Evolutionary conservation across 2,329 filamentous ascomycete species (phyloP), one percentile per base, ranked within the genome.

Genomic region (Aplosporella prunicola): DNA sequence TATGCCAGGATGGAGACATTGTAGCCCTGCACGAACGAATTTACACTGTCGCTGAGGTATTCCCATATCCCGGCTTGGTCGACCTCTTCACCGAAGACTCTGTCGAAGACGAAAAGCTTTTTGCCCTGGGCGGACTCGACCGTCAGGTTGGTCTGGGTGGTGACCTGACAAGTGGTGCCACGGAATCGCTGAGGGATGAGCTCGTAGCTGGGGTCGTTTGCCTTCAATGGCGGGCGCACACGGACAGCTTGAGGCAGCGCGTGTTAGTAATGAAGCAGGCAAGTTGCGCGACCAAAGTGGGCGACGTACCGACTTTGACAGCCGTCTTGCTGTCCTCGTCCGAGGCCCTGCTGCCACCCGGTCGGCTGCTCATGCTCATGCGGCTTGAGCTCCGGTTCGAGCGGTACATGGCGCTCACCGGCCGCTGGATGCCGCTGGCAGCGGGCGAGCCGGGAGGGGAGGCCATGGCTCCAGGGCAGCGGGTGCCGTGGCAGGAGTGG

Each of bases 1-100:
- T 98, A 98, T 32, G 91, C 91, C 51, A 98, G 68, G 33, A 98
- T 77, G 3, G 91, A 98, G 41, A 98, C 91, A 75, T 98, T 98
- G 73, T 96, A 98, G 38, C 91, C 91, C 56, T 95, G 86, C 1
- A 91, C 68, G 51, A 98, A 98, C 2, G 88, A 84, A 50, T 72
- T 77, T 48, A 96, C 82, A 50, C 87, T 93, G 49, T 98, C 91
- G 44, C 77, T 77, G 32, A 98, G 69, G 53, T 98, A 98, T 31
- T 94, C 83, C 84, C 89, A 98, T 31, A 98, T 67, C 31, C 88
- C 89, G 47, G 91, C 82, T 58, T 98, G 91, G 42, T 76, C 73
- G 6, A 87, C 72, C 2, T 91, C 81, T 50, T 88, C 78, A 20
- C 78, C 74, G 55, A 98, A 98, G 5, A 98, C 88, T 44, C 87